Evolutionary conservation across 2,329 filamentous ascomycete species (phyloP).

Genomic region (Elsinoe batatas): DNA sequence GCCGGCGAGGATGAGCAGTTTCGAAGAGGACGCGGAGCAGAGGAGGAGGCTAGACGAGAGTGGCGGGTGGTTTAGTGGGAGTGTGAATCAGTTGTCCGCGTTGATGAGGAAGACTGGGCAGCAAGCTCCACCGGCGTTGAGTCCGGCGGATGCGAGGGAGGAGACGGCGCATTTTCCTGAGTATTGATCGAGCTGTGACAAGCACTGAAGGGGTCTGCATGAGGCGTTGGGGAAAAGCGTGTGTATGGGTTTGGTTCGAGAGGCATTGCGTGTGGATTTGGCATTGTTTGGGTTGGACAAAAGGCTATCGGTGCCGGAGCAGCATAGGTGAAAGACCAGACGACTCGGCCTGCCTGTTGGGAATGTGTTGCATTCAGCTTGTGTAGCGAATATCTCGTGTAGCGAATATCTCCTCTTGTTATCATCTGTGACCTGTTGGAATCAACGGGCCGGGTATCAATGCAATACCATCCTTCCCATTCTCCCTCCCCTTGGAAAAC

Average conservation of each 20-base stretch:
- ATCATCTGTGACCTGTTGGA: background rate
- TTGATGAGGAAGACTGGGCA: conserved; percentile 14
- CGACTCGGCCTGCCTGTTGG: background rate
- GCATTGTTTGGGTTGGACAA: background rate
- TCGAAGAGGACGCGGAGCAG: conserved; percentile 17
- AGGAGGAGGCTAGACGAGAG: conserved; percentile 21
- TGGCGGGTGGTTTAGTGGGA: conserved; percentile 26
- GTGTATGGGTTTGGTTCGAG: background rate
- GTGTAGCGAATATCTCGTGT: background rate
- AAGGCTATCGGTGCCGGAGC: conserved; percentile 6
- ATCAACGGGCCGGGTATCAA: background rate
- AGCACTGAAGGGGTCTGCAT: background rate
- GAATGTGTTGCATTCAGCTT: background rate
- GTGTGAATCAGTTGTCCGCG: conserved; percentile 23
- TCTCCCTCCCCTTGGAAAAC: background rate
- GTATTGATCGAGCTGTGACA: background rate
- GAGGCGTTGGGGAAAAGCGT: background rate
- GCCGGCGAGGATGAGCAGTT: conserved; percentile 10
- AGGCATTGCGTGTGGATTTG: conserved; percentile 3
- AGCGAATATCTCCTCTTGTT: background rate
- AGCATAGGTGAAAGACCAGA: background rate
- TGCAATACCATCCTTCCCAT: background rate
- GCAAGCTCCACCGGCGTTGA: conserved; percentile 3
- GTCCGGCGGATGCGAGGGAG: conserved; percentile 9
- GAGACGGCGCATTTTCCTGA: conserved; percentile 5